Conservation (phyloP, 1,284 basidiomycete species). For the Ustilago tritici region DNA sequence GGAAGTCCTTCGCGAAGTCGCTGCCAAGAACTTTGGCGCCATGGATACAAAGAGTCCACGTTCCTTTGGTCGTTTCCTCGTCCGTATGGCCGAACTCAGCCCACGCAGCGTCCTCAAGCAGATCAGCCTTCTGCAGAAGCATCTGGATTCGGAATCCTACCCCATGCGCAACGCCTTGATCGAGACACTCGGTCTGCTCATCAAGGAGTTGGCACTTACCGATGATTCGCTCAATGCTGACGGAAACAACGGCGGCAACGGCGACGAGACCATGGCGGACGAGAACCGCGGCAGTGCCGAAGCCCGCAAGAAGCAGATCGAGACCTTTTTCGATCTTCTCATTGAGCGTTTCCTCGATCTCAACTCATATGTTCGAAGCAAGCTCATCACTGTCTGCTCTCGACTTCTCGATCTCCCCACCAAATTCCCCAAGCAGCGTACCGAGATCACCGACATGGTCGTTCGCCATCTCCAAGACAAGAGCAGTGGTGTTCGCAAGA, state of each 20-base stretch:
- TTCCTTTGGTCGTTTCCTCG: conserved; percentile 86
- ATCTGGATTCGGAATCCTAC: conserved; percentile 95
- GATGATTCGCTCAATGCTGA: conserved; percentile 55
- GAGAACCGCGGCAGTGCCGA: conserved; percentile 67
- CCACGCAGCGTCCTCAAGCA: conserved; percentile 90
- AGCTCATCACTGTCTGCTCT: conserved; percentile 82
- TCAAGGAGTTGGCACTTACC: conserved; percentile 70
- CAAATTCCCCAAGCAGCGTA: conserved; percentile 88
- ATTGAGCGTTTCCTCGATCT: conserved; percentile 88
- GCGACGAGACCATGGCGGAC: conserved; percentile 37
- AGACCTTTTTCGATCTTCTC: conserved; percentile 83
- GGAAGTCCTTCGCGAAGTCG: conserved; percentile 87
- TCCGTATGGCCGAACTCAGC: conserved; percentile 83
- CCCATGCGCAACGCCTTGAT: conserved; percentile 81
- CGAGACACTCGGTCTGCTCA: conserved; percentile 68
- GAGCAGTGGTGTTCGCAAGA: conserved; percentile 85
- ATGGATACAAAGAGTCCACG: conserved; percentile 89
- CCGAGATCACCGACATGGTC: conserved; percentile 81
- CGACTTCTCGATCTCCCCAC: conserved; percentile 78
- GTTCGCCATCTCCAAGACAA: conserved; percentile 90
- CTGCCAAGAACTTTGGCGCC: conserved; percentile 80
- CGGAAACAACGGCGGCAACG: conserved; percentile 15
- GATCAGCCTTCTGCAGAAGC: conserved; percentile 83
- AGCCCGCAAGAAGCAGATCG: conserved; percentile 83
- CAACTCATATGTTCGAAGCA: conserved; percentile 89